Base-by-base conservation (phyloP, 139 green algal species). In the Coelastrella sp. region DNA sequence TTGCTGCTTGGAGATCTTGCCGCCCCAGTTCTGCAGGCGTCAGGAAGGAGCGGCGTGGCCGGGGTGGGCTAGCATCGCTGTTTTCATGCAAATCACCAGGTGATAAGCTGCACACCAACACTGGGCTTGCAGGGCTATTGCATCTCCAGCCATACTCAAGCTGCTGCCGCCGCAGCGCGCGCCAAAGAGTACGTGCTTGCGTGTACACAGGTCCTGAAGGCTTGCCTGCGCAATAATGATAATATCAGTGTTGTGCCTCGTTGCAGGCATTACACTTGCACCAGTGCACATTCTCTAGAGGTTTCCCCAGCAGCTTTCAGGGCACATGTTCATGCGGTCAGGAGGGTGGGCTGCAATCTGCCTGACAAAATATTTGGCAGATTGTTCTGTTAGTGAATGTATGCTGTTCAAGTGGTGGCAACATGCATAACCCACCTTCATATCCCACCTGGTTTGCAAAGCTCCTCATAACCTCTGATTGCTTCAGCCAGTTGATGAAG, bases 381-480 rank as follows among this genome's bases (percentile, higher is more conserved):
- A n/a, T n/a, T n/a, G n/a, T n/a, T n/a, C n/a, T n/a, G n/a, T 49
- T 49, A 49, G 35, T 49, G 35, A 49, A 49, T 49, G 35, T 49
- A 49, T 49, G 35, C 35, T 49, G 35, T 49, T 49, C 3, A 49
- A 49, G 35, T 49, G 35, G 3, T 49, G 35, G 35, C 35, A 49
- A 49, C 35, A 49, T 49, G 35, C 35, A 49, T 49, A 5, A 49
- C 35, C 27, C 25, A 6, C 4, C 11, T 59, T 59, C 5, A 7
- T 20, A 63, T 25, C 86, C 35, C n/a, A 85, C 87, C 75, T 87
- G 87, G 87, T 63, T 68, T 78, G 87, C 87, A 90, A 7, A 90
- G 60, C 35, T 59, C 7, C 76, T 90, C 75, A 80, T 86, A 86
- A 17, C 24, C 12, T 22, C 25, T 59, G 49, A 90, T 27, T 11